Base-by-base conservation (phyloP, 2,329 filamentous ascomycete genomes). In the Ophiostoma triangulosporum region DNA sequence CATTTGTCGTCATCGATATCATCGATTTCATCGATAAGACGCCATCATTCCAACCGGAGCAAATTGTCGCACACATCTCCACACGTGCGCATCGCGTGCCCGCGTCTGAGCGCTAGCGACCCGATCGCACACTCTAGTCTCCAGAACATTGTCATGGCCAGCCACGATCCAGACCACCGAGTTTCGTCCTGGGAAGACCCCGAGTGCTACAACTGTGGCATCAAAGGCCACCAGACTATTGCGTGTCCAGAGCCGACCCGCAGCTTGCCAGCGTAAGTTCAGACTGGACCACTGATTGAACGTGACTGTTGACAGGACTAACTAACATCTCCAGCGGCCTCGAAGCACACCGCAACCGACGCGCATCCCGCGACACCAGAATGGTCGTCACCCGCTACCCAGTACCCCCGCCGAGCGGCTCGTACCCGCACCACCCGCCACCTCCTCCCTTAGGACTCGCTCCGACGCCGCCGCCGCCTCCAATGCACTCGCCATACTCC, bases 131-230 rank as follows among this genome's bases (percentile, higher is more conserved):
- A 38, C 17, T 38, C 35, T 14, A 7, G 8, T 38, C 8, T 20
- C 38, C 17, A 26, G 8, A 46, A 11, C 29, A 31, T 31, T 14
- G 17, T 6, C 35, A 63, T 63, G 61, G 55, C 58, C 17, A 57
- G 56, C 35, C 55, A 50, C 12, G 62, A 62, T 27, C 64, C 64
- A 11, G 65, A 64, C 1, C 63, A 63, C 40, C 58, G 24, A 14
- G 22, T 62, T 11, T 51, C 61, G 17, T 52, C 60, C 14, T 58
- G 59, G 50, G 55, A 62, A 38, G 67, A 67, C 52, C 64, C 65
- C 7, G 59, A 69, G 57, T 80, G 76, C 63, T 78, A 77, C 62
- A 78, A 77, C 60, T 80, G 76, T 59, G 74, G 74, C 51, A 62
- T 64, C 48, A 63, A 65, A 29, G 72, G 73, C 4, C 76, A 80